phyloP scores from a whole-genome alignment of 2,329 filamentous ascomycete species.

The Fusarium sulawesiense region DNA sequence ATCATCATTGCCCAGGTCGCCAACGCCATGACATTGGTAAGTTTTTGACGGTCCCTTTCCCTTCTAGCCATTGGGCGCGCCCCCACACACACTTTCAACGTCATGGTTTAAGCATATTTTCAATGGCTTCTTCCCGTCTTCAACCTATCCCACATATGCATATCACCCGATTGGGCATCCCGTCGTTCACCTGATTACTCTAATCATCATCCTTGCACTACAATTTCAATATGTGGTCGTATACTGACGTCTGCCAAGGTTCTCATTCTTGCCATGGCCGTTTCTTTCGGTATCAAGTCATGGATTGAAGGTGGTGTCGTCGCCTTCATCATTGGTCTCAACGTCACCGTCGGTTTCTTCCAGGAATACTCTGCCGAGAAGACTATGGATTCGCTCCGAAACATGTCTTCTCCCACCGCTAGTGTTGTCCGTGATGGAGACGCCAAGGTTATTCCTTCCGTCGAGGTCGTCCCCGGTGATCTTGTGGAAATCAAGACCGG shows the following conservation, averaged over 20 bases:
- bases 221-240: not conserved
- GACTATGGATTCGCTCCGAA: constrained; percentile 61
- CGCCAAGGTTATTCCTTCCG: constrained; percentile 53
- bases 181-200: constrained; percentile 55
- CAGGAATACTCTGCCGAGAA: constrained; percentile 61
- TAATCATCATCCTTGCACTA: constrained; percentile 11
- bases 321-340: constrained; percentile 66
- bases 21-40: constrained; percentile 76
- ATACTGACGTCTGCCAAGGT: constrained; percentile 51
- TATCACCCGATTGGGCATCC: constrained; percentile 59
- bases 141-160: not conserved
- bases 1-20: constrained; percentile 73
- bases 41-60: constrained; percentile 14
- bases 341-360: constrained; percentile 64
- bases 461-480: constrained; percentile 67
- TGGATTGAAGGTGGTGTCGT: constrained; percentile 72
- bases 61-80: not conserved
- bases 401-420: constrained; percentile 58
- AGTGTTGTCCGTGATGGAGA: constrained; percentile 57
- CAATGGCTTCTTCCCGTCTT: constrained; percentile 41
- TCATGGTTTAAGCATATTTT: constrained; percentile 30
- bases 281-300: constrained; percentile 67
- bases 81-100: constrained; percentile 16
- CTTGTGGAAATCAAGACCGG: constrained; percentile 66
- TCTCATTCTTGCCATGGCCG: constrained; percentile 67